These are phyloP conservation scores for Boletus eberwhitei DNA, from an alignment of 768 basidiomycete genomes.

Conservation along the genomic window DNA sequence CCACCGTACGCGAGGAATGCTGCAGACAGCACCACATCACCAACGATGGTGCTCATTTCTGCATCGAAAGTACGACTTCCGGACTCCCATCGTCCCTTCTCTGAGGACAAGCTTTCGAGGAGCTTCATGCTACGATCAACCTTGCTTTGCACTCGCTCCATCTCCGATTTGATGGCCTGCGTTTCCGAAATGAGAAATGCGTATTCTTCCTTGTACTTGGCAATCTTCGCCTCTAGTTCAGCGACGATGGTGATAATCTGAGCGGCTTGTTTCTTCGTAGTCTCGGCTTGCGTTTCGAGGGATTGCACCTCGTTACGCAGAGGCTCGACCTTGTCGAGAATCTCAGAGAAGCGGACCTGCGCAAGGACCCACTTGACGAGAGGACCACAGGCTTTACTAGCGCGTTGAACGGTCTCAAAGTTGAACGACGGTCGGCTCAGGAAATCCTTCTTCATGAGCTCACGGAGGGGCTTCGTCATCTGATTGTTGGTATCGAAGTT, in stretches of 20 bases:
- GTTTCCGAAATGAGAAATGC: conserved; percentile 95
- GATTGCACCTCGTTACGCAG: conserved; percentile 93
- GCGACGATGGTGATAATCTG: conserved; percentile 90
- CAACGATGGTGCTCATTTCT: conserved; percentile 98
- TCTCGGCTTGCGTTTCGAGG: conserved; percentile 87
- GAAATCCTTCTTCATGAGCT: conserved; percentile 91
- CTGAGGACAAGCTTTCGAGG: conserved; percentile 90
- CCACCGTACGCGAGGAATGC: conserved; percentile 97
- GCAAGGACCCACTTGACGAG: conserved; percentile 98
- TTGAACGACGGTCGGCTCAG: conserved; percentile 87
- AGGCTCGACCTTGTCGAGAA: conserved; percentile 95
- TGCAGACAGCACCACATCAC: conserved; percentile 92
- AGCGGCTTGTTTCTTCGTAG: conserved; percentile 90
- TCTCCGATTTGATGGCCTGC: conserved; percentile 94
- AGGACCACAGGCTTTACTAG: conserved; percentile 95
- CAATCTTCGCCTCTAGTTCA: conserved; percentile 91
- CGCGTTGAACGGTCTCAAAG: conserved; percentile 92
- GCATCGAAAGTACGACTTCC: conserved; percentile 94
- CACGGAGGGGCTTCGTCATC: conserved; percentile 87
- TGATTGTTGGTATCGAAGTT: conserved; percentile 89
- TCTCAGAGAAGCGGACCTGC: conserved; percentile 95
- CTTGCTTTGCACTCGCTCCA: conserved; percentile 96
- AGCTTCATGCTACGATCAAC: conserved; percentile 97
- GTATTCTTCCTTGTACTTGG: conserved; percentile 94
- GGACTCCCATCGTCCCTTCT: conserved; percentile 89